Conservation (phyloP, 345 rosid species). For the Melaleuca alternifolia region DNA sequence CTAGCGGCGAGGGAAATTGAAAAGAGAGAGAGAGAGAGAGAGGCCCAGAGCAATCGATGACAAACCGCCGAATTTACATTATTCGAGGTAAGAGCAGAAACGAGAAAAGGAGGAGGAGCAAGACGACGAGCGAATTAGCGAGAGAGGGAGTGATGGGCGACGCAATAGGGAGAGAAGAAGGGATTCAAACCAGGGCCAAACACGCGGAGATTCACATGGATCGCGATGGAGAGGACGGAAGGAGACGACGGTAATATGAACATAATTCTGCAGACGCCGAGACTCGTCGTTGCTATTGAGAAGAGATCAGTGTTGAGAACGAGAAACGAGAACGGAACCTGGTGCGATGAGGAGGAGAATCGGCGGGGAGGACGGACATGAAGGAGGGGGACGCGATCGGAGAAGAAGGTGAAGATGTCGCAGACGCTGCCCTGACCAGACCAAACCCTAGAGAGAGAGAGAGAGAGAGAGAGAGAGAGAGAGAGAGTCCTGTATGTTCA, state of each 20-base stretch:
- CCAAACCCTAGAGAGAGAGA: background rate
- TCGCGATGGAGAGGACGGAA: slow-evolving; percentile 18
- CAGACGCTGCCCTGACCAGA: slow-evolving; percentile 8
- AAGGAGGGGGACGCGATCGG: background rate
- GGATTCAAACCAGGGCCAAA: slow-evolving; percentile 96
- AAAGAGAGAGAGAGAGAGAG: background rate
- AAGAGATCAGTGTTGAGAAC: background rate
- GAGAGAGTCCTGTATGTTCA: background rate
- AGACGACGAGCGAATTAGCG: slow-evolving; percentile 36
- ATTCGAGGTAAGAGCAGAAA: background rate
- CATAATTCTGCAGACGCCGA: slow-evolving; percentile 26
- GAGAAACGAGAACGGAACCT: slow-evolving; percentile 3
- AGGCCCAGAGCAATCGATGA: background rate
- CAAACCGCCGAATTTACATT: background rate
- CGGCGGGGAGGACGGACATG: background rate
- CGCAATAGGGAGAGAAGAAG: slow-evolving; percentile 70
- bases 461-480: background rate
- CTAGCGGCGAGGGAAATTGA: background rate
- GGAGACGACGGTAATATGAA: slow-evolving; percentile 32
- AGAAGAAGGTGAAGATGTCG: background rate
- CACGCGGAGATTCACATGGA: slow-evolving; percentile 55
- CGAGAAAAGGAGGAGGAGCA: background rate
- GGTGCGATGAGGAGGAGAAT: background rate
- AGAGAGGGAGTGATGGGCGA: slow-evolving; percentile 58
- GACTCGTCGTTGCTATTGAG: slow-evolving; percentile 4